These are phyloP conservation scores for Helotiales sp. DNA, from an alignment of 2,329 filamentous ascomycete genomes.

Conservation along the genomic window DNA sequence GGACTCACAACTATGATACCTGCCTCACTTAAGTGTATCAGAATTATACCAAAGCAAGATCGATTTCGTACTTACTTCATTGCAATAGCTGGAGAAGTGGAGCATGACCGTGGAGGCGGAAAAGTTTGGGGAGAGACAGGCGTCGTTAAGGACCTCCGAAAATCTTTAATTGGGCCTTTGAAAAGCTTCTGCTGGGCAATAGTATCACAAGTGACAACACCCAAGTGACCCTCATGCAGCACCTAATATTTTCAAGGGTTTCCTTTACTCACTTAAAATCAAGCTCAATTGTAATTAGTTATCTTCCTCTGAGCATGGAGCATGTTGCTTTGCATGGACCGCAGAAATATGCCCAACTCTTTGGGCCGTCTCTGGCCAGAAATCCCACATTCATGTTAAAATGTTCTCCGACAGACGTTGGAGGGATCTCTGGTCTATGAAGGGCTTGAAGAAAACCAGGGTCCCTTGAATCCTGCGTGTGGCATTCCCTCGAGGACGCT, in stretches of 20 bases:
- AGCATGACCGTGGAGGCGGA: background rate
- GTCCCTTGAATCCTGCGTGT: no score
- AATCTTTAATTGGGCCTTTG: background rate
- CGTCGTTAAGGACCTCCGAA: background rate
- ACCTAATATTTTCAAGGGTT: background rate
- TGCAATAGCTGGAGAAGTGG: background rate
- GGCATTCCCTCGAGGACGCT: no score
- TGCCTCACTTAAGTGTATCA: background rate
- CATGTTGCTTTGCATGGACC: no score
- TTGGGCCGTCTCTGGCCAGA: no score
- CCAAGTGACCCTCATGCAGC: background rate
- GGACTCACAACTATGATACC: background rate
- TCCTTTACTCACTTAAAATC: no score
- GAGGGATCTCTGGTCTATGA: no score
- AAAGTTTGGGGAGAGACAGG: background rate
- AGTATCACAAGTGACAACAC: background rate
- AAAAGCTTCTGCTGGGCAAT: background rate
- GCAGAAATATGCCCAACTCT: no score
- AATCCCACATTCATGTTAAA: no score
- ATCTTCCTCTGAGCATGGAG: no score
- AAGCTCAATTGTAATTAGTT: no score
- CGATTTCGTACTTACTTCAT: background rate
- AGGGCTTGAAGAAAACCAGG: no score
- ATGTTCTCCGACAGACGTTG: no score
- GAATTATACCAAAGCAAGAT: background rate